Conservation (phyloP, 345 rosid species). For the Euphorbia tirucalli region DNA sequence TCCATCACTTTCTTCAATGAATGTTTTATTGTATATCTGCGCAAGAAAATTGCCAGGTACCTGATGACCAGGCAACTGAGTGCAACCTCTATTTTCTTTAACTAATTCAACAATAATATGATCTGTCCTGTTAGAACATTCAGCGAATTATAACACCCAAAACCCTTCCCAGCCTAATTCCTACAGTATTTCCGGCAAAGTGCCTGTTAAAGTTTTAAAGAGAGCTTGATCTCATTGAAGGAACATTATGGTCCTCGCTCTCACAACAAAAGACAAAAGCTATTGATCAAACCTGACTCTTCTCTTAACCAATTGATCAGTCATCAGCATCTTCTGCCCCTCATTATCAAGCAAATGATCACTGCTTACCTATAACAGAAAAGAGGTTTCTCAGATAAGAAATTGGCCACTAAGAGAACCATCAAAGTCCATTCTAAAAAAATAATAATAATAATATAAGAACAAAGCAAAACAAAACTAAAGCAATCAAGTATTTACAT, state of each 20-base stretch:
- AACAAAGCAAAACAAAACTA: background rate
- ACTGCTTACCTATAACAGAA: slow-evolving; percentile 9
- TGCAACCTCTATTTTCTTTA: too few relatives aligned
- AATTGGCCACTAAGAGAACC: background rate
- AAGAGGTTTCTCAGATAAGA: background rate
- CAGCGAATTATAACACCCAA: too few relatives aligned
- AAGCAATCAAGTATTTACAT: too few relatives aligned
- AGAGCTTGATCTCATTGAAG: background rate
- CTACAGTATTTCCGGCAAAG: too few relatives aligned
- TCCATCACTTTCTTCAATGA: background rate
- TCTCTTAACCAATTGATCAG: background rate
- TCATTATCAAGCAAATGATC: background rate
- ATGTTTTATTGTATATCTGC: too few relatives aligned
- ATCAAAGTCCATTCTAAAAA: too few relatives aligned
- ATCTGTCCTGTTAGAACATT: too few relatives aligned
- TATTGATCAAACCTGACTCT: slow-evolving; percentile 5
- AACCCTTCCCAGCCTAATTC: too few relatives aligned
- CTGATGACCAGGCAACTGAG: background rate
- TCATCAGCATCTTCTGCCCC: background rate
- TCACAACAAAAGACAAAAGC: background rate
- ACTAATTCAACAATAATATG: background rate
- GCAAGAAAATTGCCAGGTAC: background rate
- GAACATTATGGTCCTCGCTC: background rate
- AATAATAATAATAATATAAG: background rate
- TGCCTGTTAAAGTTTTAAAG: too few relatives aligned